Percentiles rank a stretch among this genome's conserved stretches.
Conservation (phyloP, 345 rosid genomes). For the Firmiana major region DNA sequence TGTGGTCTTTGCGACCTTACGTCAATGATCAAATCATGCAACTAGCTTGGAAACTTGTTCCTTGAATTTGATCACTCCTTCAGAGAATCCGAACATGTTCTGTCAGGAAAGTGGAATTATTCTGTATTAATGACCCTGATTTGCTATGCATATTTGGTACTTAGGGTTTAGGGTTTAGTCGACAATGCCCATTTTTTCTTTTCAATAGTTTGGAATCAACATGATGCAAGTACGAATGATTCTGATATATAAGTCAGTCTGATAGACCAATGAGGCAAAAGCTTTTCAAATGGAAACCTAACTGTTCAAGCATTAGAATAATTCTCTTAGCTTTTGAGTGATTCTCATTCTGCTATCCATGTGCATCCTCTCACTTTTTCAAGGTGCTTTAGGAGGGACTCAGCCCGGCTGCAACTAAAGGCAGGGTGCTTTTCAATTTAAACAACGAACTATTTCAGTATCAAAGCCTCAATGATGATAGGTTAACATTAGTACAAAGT, state of each 20-base stretch:
- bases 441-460: not conserved
- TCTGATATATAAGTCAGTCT: too few relatives aligned
- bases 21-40: constrained; percentile 55
- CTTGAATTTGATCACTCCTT: constrained; percentile 6
- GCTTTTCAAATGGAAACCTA: too few relatives aligned
- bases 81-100: not conserved
- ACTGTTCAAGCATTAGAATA: not conserved
- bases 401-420: not conserved
- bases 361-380: not conserved
- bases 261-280: too few relatives aligned
- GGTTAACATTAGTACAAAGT: not conserved
- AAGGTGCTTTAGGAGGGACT: not conserved
- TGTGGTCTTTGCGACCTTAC: constrained; percentile 86
- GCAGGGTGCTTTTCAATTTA: not conserved
- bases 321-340: not conserved
- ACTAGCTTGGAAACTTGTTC: constrained; percentile 59
- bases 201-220: too few relatives aligned
- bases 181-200: too few relatives aligned
- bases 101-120: not conserved
- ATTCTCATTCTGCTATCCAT: not conserved
- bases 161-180: not conserved
- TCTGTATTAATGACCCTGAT: not conserved
- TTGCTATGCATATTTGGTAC: not conserved
- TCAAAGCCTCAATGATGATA: not conserved
- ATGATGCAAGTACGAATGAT: too few relatives aligned